phyloP scores from a whole-genome alignment of 1,284 basidiomycete genomes.

The Cystobasidium pallidum region DNA sequence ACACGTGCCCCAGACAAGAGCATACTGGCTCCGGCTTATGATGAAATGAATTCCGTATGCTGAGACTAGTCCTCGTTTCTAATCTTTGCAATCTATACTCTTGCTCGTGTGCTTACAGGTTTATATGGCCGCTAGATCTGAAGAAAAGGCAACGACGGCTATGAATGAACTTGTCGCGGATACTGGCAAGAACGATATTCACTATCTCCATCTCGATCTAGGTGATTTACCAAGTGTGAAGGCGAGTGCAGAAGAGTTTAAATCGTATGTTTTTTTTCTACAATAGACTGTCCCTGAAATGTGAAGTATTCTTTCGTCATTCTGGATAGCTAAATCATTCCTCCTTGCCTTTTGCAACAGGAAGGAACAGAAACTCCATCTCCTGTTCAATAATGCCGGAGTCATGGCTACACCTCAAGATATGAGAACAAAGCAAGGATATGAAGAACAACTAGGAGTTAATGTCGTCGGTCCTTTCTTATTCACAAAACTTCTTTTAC shows the following conservation, averaged over 20 bases:
- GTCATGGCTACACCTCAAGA: conserved; percentile 41
- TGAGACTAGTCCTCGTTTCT: no score
- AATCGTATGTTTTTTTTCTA: not conserved
- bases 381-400: conserved; percentile 45
- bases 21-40: no score
- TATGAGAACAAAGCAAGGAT: conserved; percentile 27
- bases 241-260: conserved; percentile 31
- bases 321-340: no score
- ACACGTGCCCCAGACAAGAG: no score
- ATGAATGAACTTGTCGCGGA: conserved; percentile 22
- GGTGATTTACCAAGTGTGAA: conserved; percentile 21
- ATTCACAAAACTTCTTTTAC: conserved; percentile 37
- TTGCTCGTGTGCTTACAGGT: not conserved
- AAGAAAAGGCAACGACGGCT: conserved; percentile 27
- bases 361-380: conserved; percentile 35
- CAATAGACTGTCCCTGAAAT: no score
- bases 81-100: not conserved
- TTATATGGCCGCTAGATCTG: conserved; percentile 39
- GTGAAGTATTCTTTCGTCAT: no score
- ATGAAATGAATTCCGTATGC: not conserved
- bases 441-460: conserved; percentile 39
- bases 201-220: conserved; percentile 41
- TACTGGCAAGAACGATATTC: conserved; percentile 32
- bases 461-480: conserved; percentile 44
- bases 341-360: no score